Conservation (phyloP, 1,284 basidiomycete genomes). For the Ustilago crameri region DNA sequence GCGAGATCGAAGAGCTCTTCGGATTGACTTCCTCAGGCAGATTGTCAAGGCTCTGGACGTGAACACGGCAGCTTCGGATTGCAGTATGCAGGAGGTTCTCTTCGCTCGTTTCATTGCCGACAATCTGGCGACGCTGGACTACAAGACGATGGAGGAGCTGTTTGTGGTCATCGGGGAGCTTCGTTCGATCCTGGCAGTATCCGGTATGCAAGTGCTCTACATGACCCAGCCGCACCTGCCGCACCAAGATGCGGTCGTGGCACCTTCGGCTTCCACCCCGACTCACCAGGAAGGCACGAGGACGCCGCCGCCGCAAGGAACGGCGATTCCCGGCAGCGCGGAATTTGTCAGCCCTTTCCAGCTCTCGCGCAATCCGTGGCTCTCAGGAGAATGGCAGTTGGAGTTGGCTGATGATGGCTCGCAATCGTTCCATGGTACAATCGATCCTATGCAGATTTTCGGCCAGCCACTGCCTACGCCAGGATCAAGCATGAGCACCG, state of each 20-base stretch:
- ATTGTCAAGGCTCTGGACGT: slow-evolving; percentile 83
- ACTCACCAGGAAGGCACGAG: slow-evolving; percentile 7
- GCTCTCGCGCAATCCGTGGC: slow-evolving; percentile 39
- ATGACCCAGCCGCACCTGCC: slow-evolving; percentile 43
- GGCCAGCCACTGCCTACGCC: slow-evolving; percentile 1
- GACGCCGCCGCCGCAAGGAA: slow-evolving; percentile 26
- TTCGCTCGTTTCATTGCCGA: slow-evolving; percentile 92
- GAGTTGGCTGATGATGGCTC: slow-evolving; percentile 19
- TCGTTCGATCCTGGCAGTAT: slow-evolving; percentile 82
- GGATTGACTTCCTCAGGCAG: slow-evolving; percentile 86
- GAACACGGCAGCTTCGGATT: slow-evolving; percentile 70
- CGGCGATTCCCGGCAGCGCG: background rate
- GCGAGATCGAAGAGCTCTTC: slow-evolving; percentile 83
- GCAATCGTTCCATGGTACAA: slow-evolving; percentile 16
- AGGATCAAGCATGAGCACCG: background rate
- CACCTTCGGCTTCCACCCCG: background rate
- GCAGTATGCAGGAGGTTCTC: slow-evolving; percentile 68
- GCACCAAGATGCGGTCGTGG: slow-evolving; percentile 19
- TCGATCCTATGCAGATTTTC: slow-evolving; percentile 28
- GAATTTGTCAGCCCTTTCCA: slow-evolving; percentile 36
- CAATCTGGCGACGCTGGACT: slow-evolving; percentile 89
- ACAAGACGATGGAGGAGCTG: slow-evolving; percentile 92
- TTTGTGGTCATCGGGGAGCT: slow-evolving; percentile 84
- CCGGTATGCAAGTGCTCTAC: slow-evolving; percentile 79
- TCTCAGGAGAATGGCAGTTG: slow-evolving; percentile 43